Evolutionary conservation across 2,329 filamentous ascomycete genomes (phyloP).

Genomic region (Pleomassaria siparia): DNA sequence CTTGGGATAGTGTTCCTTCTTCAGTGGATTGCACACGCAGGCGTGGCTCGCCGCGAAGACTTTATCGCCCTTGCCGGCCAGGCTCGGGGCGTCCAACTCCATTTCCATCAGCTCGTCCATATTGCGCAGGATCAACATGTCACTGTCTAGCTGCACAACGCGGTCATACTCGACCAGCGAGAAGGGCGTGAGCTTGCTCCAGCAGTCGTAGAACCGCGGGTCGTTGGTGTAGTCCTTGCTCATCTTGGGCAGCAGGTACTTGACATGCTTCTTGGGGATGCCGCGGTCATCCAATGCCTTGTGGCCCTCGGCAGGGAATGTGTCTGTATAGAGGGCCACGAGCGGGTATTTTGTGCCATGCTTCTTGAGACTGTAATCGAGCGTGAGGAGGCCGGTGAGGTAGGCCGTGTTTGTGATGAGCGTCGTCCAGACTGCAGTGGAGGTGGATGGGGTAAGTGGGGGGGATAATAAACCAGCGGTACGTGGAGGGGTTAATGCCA

Average conservation of each 20-base stretch:
- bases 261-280: conserved; percentile 70
- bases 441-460: background rate
- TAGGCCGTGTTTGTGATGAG: conserved; percentile 85
- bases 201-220: conserved; percentile 85
- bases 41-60: conserved; percentile 85
- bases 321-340: conserved; percentile 78
- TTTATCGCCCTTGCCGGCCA: conserved; percentile 57
- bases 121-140: conserved; percentile 81
- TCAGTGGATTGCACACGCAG: conserved; percentile 81
- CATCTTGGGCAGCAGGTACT: conserved; percentile 69
- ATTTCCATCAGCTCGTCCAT: conserved; percentile 95
- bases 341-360: conserved; percentile 71
- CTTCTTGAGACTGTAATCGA: conserved; percentile 73
- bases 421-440: conserved; percentile 73
- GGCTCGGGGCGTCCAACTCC: conserved; percentile 62
- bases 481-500: background rate
- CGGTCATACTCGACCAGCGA: conserved; percentile 74
- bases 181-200: conserved; percentile 83
- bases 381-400: conserved; percentile 77
- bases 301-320: conserved; percentile 69
- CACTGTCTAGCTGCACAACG: conserved; percentile 81
- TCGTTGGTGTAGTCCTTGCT: conserved; percentile 72
- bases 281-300: conserved; percentile 67
- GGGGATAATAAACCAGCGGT: background rate
- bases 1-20: conserved; percentile 74